phyloP scores from a whole-genome alignment of 192 early-diverging fungal genomes.

The Linderina pennispora region DNA sequence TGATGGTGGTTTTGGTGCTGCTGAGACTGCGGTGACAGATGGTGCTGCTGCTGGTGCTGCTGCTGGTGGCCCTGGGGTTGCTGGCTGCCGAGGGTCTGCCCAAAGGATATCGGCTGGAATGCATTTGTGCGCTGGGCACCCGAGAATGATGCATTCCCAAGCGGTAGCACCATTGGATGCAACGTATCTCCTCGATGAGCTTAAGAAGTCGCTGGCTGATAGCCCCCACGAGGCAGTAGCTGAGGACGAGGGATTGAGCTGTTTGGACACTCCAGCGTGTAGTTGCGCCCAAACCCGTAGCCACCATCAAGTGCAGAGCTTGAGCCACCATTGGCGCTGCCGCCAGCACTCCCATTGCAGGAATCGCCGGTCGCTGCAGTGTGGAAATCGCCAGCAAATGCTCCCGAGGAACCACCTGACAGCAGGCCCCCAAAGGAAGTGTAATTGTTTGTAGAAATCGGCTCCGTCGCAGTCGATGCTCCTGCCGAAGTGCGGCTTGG shows the following conservation, averaged over 20 bases:
- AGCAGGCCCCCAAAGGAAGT: not conserved
- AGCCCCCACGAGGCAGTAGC: conserved; percentile 12
- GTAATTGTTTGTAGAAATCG: not conserved
- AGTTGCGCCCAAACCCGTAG: conserved; percentile 16
- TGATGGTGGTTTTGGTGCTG: not conserved
- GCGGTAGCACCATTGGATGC: conserved; percentile 33
- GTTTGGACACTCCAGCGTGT: conserved; percentile 20
- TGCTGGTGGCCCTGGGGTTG: not conserved
- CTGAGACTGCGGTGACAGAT: no score
- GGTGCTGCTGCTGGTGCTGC: not conserved
- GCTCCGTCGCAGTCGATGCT: not conserved
- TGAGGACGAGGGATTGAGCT: conserved; percentile 1
- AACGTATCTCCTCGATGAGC: conserved; percentile 10
- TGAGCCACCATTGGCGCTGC: no score
- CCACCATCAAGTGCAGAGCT: not conserved
- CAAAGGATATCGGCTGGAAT: not conserved
- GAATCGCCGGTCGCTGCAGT: not conserved
- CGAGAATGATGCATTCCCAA: conserved; percentile 1
- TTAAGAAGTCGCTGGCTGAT: conserved; percentile 3
- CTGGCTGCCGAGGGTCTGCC: not conserved
- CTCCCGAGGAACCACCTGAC: not conserved
- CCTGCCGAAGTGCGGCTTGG: no score
- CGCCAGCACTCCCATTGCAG: no score
- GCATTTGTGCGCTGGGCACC: not conserved
- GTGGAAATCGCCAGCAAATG: not conserved